Percentiles rank a stretch among this genome's conserved stretches.
Evolutionary conservation across 768 basidiomycete species (phyloP).

Genomic region (Pleurotus tuber-regium): DNA sequence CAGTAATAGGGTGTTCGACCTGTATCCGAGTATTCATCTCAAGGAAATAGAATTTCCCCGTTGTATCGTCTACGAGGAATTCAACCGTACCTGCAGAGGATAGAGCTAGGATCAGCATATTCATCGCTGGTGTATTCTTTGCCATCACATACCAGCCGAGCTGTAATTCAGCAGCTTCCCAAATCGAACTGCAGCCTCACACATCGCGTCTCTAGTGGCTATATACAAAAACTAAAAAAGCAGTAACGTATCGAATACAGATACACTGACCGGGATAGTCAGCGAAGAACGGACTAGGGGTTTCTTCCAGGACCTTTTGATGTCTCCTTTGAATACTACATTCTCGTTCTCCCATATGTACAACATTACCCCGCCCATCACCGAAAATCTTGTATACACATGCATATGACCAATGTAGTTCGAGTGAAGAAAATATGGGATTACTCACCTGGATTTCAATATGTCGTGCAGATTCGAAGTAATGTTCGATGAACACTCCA

Average conservation of each 20-base stretch:
- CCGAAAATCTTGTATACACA: constrained; percentile 56
- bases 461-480: constrained; percentile 54
- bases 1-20: constrained; percentile 69
- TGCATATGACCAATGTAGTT: background rate
- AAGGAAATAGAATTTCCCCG: constrained; percentile 59
- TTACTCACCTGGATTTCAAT: constrained; percentile 58
- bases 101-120: too few species aligned
- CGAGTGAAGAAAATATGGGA: too few species aligned
- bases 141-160: constrained; percentile 57
- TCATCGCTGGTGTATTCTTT: too few species aligned
- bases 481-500: constrained; percentile 60
- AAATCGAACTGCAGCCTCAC: constrained; percentile 49
- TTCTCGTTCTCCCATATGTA: constrained; percentile 70
- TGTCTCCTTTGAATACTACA: constrained; percentile 68
- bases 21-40: constrained; percentile 74
- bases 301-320: constrained; percentile 74
- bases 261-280: constrained; percentile 39
- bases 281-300: constrained; percentile 57
- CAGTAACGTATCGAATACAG: too few species aligned
- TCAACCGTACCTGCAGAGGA: constrained; percentile 63
- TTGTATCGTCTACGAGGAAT: constrained; percentile 56
- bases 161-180: constrained; percentile 49
- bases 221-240: too few species aligned
- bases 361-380: constrained; percentile 53
- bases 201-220: constrained; percentile 46